phyloP scores from a whole-genome alignment of 225 moss, liverwort and hornwort genomes.

The Pleurozium schreberi region DNA sequence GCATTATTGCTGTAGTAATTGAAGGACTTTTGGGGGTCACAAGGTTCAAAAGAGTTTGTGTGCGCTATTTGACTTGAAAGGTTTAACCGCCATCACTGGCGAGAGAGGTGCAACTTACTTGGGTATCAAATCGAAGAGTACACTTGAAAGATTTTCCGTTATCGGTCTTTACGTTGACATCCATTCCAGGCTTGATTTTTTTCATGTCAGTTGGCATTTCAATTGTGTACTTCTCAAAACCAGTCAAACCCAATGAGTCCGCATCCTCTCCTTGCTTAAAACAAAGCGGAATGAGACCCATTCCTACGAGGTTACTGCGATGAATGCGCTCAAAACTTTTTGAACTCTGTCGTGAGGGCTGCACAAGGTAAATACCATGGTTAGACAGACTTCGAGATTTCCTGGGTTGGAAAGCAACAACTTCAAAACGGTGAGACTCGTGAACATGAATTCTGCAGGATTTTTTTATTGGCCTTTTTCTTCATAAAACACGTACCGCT shows the following conservation, averaged over 20 bases:
- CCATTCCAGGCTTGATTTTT: conserved; percentile 77
- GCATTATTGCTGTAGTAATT: not conserved
- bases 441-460: not conserved
- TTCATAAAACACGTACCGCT: conserved; percentile 33
- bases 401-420: not conserved
- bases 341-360: conserved; percentile 87
- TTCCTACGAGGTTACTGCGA: conserved; percentile 93
- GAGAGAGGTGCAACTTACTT: conserved; percentile 16
- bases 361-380: not conserved
- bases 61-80: not conserved
- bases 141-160: conserved; percentile 65
- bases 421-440: not conserved
- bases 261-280: conserved; percentile 84
- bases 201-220: conserved; percentile 57
- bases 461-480: not conserved
- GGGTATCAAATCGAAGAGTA: conserved; percentile 84
- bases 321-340: conserved; percentile 98
- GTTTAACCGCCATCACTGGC: not conserved
- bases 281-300: conserved; percentile 89
- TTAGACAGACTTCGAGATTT: not conserved
- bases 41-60: not conserved
- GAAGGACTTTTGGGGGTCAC: not conserved
- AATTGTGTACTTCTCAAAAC: conserved; percentile 70
- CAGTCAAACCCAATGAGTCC: conserved; percentile 69
- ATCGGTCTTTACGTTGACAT: conserved; percentile 67